Base-by-base conservation (phyloP, 805 yeast species). In the Hanseniaspora meyeri region DNA sequence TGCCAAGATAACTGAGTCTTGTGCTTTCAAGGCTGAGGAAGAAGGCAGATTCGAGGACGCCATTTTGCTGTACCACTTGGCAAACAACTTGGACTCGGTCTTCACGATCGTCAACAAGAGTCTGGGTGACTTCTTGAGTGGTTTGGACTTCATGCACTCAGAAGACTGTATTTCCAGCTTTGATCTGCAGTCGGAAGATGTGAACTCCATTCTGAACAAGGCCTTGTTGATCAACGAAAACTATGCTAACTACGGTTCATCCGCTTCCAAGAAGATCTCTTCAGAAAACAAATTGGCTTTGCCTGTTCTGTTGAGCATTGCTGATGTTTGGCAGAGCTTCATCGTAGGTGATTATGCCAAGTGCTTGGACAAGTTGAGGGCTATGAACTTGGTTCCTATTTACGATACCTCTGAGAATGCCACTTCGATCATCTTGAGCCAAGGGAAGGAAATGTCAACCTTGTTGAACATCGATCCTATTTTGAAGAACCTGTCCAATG, bases 11-110 rank as follows among this genome's bases (percentile, higher is more conserved):
- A 83, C 93, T 3, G 95, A 85, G 65, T 81, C 80, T 59, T 89
- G 95, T 32, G 97, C 97, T 3, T 76, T 76, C 46, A 81, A 80
- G 62, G 95, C 96, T 16, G 93, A 87, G 63, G 93, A 87, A 62
- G 97, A 90, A 64, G 97, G 97, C 8, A 77, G 95, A 64, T 76
- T 81, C 14, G 80, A 83, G 59, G 97, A 93, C 65, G 87, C 96
- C 19, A 77, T 93, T 59, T 73, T 87, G 57, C 75, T 93, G 55
- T 91, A 87, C 66, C 96, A 90, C 69, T 77, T 91, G 61, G 81
- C 95, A 49, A 95, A 87, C 69, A 95, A 90, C 62, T 85, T 85
- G 67, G 85, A 85, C 65, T 82, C 85, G 34, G 97, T 88, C 14
- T 77, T 91, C 9, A 68, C 77, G 1, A 77, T 88, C 58, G 79